phyloP scores from a whole-genome alignment of 2,329 filamentous ascomycete species.

The Mollisiaceae sp. region DNA sequence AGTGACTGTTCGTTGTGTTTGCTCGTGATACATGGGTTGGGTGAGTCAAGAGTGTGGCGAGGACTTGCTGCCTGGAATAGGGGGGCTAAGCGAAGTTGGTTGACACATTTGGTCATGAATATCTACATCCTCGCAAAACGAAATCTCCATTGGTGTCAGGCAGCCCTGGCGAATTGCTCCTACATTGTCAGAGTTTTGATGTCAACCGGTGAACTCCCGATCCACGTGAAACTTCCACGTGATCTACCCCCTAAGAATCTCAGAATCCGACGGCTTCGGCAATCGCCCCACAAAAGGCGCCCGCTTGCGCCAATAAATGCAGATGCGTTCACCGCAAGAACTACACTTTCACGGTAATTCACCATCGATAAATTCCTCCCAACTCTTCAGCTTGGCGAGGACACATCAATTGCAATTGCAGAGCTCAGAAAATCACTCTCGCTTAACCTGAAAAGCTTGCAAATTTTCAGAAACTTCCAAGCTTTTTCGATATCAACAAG shows the following conservation, averaged over 20 bases:
- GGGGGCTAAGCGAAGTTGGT: not conserved
- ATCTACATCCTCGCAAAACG: not conserved
- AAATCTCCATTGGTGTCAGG: not conserved
- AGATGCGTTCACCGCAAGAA: not conserved
- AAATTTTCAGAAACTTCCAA: not conserved
- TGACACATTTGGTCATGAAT: not conserved
- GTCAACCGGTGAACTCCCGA: not conserved
- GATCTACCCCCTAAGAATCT: not conserved
- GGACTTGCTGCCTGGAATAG: not conserved
- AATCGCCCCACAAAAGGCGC: not conserved
- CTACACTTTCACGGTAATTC: no score
- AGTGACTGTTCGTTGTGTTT: constrained; percentile 10
- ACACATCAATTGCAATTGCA: not conserved
- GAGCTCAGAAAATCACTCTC: not conserved
- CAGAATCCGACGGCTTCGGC: not conserved
- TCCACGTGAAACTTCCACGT: not conserved
- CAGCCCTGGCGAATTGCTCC: no score
- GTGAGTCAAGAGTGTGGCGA: constrained; percentile 16
- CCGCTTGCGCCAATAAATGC: no score
- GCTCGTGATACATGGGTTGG: not conserved
- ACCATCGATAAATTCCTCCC: no score
- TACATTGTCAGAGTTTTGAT: no score
- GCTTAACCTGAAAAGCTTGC: not conserved
- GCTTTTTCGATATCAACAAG: not conserved
- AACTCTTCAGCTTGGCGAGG: not conserved